Base-by-base conservation (phyloP, 169 alveolate species). In the Plasmodium ovale region DNA sequence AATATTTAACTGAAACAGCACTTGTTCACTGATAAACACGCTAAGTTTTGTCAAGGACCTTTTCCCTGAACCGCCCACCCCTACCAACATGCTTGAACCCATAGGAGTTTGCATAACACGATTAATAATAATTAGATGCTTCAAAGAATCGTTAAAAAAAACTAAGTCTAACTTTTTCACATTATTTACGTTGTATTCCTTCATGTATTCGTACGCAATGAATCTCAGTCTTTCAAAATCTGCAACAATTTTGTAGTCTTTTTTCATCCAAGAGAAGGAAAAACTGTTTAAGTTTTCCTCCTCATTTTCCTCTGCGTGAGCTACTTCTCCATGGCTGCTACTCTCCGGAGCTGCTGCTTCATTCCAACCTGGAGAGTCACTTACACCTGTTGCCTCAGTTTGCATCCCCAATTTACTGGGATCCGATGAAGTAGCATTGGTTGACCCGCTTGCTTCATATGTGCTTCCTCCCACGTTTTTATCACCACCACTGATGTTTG, bases 51-150 rank as follows among this genome's bases (percentile, higher is more conserved):
- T 97, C 77, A 97, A 94, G 31, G 98, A 95, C 94, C 98, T 98
- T 94, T 97, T 97, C 42, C 99, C 99, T 7, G 99, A 97, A 74
- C 99, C 99, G n/a, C 99, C 99, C 23, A 98, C 99, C 58, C 99
- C 99, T 58, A 97, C 98, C 62, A 96, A 92, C 96, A 96, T 93
- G 39, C 99, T 99, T 59, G 96, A 94, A 39, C 99, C 99, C 72
- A 97, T 95, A 70, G 98, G 98, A 89, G 96, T 96, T 89, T 94
- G 96, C 68, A 98, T 96, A 65, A 97, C 94, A 79, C 99, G 93
- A 49, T 98, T 94, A 67, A 97, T 95, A 71, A 99, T 96, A 93
- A 98, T 94, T 77, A 98, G 87, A 92, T 98, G 99, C 87, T 94
- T 96, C 56, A 98, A 92, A 27, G 99, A 99, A 92, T 97, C 99